Evolutionary conservation across 2,329 filamentous ascomycete species (phyloP), one percentile per base, ranked within the genome.

Genomic region (Diaporthe nobilis): DNA sequence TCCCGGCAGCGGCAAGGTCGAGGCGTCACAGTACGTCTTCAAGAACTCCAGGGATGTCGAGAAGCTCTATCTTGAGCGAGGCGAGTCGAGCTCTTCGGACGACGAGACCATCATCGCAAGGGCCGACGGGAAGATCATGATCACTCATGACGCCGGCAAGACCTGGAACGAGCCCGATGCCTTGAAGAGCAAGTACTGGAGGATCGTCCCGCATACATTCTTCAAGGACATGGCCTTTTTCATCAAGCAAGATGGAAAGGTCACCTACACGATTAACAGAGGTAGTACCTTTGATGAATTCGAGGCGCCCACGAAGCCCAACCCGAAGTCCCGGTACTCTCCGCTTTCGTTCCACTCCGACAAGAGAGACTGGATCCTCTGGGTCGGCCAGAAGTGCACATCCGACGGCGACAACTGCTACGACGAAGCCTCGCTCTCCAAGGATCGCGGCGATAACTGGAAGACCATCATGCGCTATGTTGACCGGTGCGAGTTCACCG

Each of bases 141-240:
- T 97, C 73, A 94, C 94, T 0, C 90, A 92, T 72, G 92, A 99
- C 82, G 96, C 98, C 81, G 97, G 97, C 81, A 98, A 98, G 85
- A 92, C 86, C 2, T 99, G 97, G 96, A 86, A 92, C 34, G 87
- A 82, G 57, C 84, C 86, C 20, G 81, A 89, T 72, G 92, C 92
- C 60, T 89, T 97, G 3, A 88, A 94, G 75, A 91, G 91, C 44
- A 91, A 96, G 78, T 91, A 98, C 74, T 86, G 89, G 60, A 88
- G 86, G 28, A 94, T 99, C 78, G 90, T 93, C 74, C 94, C 94
- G 34, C 95, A 99, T 82, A 88, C 88, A 65, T 94, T 95, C 84
- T 93, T 95, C 84, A 95, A 94, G 80, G 95, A 98, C 81, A 90
- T 92, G 55, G 94, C 97, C 39, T 99, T 94, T 84, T 95, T 99